These are phyloP conservation scores for Metschnikowia orientalis DNA, from an alignment of 805 yeast species.

Conservation along the genomic window DNA sequence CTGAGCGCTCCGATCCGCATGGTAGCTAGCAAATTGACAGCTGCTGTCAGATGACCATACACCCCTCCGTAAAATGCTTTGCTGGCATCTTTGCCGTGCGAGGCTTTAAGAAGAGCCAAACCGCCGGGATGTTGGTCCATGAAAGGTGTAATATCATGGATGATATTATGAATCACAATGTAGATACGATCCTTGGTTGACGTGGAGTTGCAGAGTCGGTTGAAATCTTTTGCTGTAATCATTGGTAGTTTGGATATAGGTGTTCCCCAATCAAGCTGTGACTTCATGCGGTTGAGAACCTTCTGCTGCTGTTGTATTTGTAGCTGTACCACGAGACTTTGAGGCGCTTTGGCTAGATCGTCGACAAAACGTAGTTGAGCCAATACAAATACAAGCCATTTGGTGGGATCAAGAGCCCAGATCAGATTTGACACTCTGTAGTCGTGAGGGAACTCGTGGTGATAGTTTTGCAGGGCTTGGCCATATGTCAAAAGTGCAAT, in stretches of 20 bases:
- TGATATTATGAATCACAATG: slow-evolving; percentile 84
- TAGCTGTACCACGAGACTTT: slow-evolving; percentile 61
- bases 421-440: slow-evolving; percentile 69
- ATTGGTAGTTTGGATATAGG: slow-evolving; percentile 85
- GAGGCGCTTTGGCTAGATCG: slow-evolving; percentile 57
- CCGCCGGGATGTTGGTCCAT: slow-evolving; percentile 96
- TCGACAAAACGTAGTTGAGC: slow-evolving; percentile 54
- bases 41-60: slow-evolving; percentile 89
- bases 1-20: slow-evolving; percentile 89
- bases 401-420: slow-evolving; percentile 84
- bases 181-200: slow-evolving; percentile 49
- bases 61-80: slow-evolving; percentile 94
- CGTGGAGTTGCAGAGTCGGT: slow-evolving; percentile 32
- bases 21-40: slow-evolving; percentile 82
- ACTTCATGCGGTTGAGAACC: slow-evolving; percentile 68
- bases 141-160: slow-evolving; percentile 90
- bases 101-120: slow-evolving; percentile 64
- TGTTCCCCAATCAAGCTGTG: slow-evolving; percentile 88
- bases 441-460: slow-evolving; percentile 92
- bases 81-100: slow-evolving; percentile 91
- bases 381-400: slow-evolving; percentile 59
- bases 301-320: slow-evolving; percentile 67
- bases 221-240: slow-evolving; percentile 44
- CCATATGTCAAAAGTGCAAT: slow-evolving; percentile 73
- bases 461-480: slow-evolving; percentile 89